Evolutionary conservation across 805 yeast genomes (phyloP), one percentile per base, ranked within the genome.

Genomic region (Schwanniomyces pseudopolymorphus): DNA sequence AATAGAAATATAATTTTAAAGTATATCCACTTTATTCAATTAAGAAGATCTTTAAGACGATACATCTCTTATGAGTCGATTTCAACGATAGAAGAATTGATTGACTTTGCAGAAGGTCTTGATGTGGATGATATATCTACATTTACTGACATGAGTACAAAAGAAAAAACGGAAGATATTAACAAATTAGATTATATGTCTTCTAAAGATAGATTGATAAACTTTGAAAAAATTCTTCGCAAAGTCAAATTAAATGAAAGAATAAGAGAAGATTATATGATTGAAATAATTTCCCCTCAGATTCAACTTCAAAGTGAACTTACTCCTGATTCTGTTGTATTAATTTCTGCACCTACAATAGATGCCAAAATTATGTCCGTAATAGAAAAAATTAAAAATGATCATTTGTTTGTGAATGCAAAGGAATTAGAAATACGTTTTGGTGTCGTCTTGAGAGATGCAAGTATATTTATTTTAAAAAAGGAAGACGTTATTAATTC

Each of bases 281-380:
- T 73, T 27, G 74, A 70, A 33, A 61, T 72, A 7, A 57, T 71
- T 1, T 68, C 74, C 0, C 77, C 78, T 1, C 78, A 73, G 46
- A 72, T 73, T 38, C 78, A 73, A 49, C 52, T 73, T 10, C 72
- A 69, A 46, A 61, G 73, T 39, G 66, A 66, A 9, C 74, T 68
- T 24, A 52, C 53, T 16, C 66, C 70, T 2, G 81, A 80, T 37
- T 70, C 86, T 2, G 80, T 87, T 43, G 73, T 89, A 10, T 62
- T 90, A 27, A 72, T 91, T n/a, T 78, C 87, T 2, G 80, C 96
- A 0, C 94, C 92, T 9, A 73, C 70, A 36, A 81, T 91, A 44
- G 85, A 86, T 54, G 61, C 84, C 22, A 82, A 86, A 50, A 79
- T 87, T 8, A 65, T 89, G n/a, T 76, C 87, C 2, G 80, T 90